Base-by-base conservation (phyloP, 495 filamentous ascomycete species). In the Pseudomonodictys pantanalensis region DNA sequence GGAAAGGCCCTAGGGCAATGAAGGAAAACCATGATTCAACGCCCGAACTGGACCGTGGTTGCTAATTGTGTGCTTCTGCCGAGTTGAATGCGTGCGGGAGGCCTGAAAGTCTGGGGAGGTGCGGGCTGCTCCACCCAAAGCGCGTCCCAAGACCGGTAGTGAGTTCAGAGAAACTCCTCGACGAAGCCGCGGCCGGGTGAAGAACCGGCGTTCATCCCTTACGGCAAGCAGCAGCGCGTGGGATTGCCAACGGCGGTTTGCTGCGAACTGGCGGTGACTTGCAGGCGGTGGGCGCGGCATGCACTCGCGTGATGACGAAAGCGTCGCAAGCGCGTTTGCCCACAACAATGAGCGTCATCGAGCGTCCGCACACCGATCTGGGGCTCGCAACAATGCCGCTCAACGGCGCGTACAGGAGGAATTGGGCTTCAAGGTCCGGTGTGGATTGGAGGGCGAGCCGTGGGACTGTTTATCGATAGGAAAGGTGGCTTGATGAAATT, bases 211-310 rank as follows among this genome's bases (percentile, higher is more conserved):
- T 38, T 51, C 2, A 18, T 35, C 15, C 38, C 3, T 41, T n/a
- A n/a, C 38, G 38, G 20, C 20, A 41, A 18, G 15, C 38, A 18
- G 3, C 12, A 15, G 15, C 56, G 47, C 47, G 32, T 60, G 50
- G 28, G 15, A 3, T 60, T 60, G 46, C 56, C 56, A 38, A 29
- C 15, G 43, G 4, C 8, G 23, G 9, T 35, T 1, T 52, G 38
- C 45, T 59, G 56, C 56, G 56, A 60, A 53, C 57, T 6, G 2
- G 35, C 39, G 49, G 26, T 60, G 39, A 48, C 58, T 47, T 55
- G 58, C 58, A 58, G 51, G n/a, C 22, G 44, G 3, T 8, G 15
- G 8, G 7, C 32, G 32, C 7, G 12, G 2, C 51, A 43, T 46
- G 32, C 32, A 20, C 17, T 23, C 58, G 30, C 49, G 50, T 53